A percentile compares a stretch with the other conserved stretches of the same genome.
Conservation (phyloP, 78 protist genomes). For the Parvularia atlantis region DNA sequence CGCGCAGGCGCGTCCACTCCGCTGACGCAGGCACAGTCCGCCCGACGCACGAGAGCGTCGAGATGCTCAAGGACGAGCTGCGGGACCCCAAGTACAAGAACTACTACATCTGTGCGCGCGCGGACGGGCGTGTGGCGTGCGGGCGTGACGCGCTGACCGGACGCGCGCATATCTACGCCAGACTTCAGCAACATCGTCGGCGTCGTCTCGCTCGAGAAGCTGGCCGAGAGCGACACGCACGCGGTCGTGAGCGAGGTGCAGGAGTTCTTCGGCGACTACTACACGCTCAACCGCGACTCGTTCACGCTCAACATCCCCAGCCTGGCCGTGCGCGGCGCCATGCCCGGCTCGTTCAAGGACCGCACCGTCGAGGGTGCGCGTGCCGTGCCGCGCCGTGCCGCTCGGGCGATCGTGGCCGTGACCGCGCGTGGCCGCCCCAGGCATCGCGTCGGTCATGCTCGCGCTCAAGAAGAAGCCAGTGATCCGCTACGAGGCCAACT, state of each 20-base stretch:
- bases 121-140: neutral
- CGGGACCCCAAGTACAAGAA: conserved; percentile 52
- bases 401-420: no score
- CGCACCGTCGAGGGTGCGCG: conserved; percentile 4
- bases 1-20: no score
- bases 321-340: neutral
- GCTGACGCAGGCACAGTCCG: conserved; percentile 66
- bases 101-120: conserved; percentile 68
- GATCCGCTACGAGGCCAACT: no score
- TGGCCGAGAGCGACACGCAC: conserved; percentile 81
- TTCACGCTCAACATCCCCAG: conserved; percentile 43
- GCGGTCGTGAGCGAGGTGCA: conserved; percentile 68
- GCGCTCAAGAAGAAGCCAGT: conserved; percentile 25
- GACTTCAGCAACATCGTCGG: conserved; percentile 73
- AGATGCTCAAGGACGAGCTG: conserved; percentile 55
- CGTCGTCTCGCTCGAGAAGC: conserved; percentile 21
- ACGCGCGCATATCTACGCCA: no score
- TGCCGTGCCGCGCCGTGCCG: no score
- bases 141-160: no score
- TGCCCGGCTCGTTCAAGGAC: no score
- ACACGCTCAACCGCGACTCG: conserved; percentile 53
- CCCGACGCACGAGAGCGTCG: conserved; percentile 68
- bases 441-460: conserved; percentile 2
- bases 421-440: no score
- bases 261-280: conserved; percentile 80